These are phyloP conservation scores for Xanthoconium separans DNA, from an alignment of 1,284 basidiomycete species.

Conservation along the genomic window DNA sequence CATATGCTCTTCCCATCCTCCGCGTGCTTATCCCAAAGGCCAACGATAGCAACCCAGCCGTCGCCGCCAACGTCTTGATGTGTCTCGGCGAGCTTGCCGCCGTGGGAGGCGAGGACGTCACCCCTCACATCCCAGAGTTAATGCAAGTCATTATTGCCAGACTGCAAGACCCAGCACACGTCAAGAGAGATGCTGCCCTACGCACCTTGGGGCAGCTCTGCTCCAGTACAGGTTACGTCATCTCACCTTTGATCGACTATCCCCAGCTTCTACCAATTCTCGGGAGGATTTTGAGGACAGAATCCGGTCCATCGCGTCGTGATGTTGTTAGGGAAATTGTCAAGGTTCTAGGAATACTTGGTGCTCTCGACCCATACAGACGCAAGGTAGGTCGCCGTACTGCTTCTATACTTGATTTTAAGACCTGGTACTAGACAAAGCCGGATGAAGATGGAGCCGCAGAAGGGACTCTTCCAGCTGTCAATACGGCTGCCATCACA, in stretches of 20 bases:
- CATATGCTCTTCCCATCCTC: constrained; percentile 96
- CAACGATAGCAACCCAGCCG: constrained; percentile 80
- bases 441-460: constrained; percentile 75
- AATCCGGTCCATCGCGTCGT: constrained; percentile 78
- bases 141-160: constrained; percentile 90
- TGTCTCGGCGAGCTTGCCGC: constrained; percentile 94
- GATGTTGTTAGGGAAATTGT: constrained; percentile 93
- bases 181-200: constrained; percentile 92
- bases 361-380: constrained; percentile 96
- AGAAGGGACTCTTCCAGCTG: constrained; percentile 65
- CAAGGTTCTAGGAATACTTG: constrained; percentile 93
- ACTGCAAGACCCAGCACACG: constrained; percentile 81
- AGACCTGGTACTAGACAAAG: constrained; percentile 47
- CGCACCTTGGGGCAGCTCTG: constrained; percentile 95
- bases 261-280: constrained; percentile 89
- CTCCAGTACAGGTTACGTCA: constrained; percentile 94
- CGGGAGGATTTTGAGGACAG: constrained; percentile 85
- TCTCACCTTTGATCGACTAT: constrained; percentile 88
- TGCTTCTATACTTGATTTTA: constrained; percentile 4
- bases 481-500: constrained; percentile 56
- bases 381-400: constrained; percentile 66
- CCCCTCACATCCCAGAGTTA: constrained; percentile 80
- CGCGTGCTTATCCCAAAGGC: constrained; percentile 89
- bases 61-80: constrained; percentile 91
- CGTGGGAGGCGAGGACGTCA: constrained; percentile 92